Evolutionary conservation across 2,329 filamentous ascomycete genomes (phyloP), one percentile per base, ranked within the genome.

Genomic region (Falciphora oryzae): DNA sequence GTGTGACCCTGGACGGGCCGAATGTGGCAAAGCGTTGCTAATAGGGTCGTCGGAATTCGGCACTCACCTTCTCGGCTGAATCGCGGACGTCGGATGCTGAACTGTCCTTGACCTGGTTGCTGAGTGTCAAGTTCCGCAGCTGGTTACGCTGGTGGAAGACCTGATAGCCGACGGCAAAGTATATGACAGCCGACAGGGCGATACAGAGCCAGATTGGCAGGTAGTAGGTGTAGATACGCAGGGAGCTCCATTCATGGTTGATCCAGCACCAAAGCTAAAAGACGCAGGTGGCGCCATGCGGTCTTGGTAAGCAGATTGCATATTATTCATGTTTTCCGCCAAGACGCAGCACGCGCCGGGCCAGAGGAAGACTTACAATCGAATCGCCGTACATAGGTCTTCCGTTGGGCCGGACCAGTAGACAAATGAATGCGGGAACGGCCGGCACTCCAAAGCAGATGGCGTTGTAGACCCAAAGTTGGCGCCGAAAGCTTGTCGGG

Each of bases 361-460:
- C 14, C 4, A 18, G 14, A 16, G 2, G 2, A 8, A 5, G 5
- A 74, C 81, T 69, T 70, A 86, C 84, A 32, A 83, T 85, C 28
- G 84, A 84, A 72, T 86, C 77, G 16, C 84, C 85, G 66, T 86
- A 87, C 1, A 85, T 75, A 2, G 74, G 73, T 0, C 78, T 25
- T n/a, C 77, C 18, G 75, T 73, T 16, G 69, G 66, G 6, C 73
- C 68, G 53, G 63, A 90, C 76, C 60, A 90, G 81, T 32, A 93
- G 80, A 66, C 90, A 86, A 27, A 83, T 77, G 32, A 93, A 72
- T 0, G 89, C 85, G 11, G 90, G 89, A 44, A 90, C 73, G 35
- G 89, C 85, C 0, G 91, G 90, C 1, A 90, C 70, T 0, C 90
- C 90, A 65, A 93, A 95, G 73, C 89, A 92, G 60, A 87, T 76